These are phyloP conservation scores for Arachnopeziza araneosa DNA, from an alignment of 2,329 filamentous ascomycete species.

Conservation along the genomic window DNA sequence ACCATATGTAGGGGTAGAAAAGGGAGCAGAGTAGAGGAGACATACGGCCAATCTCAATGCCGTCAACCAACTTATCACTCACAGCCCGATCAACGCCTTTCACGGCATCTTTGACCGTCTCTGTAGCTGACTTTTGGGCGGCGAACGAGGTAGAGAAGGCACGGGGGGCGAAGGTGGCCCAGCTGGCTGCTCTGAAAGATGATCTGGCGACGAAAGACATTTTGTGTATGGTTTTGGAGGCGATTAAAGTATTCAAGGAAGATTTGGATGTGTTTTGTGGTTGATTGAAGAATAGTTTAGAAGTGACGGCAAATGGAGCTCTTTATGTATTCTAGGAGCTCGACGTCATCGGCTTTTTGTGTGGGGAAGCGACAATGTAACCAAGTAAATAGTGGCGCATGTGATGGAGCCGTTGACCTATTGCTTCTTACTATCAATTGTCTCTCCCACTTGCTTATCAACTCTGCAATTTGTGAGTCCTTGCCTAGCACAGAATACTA, in stretches of 20 bases:
- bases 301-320: background rate
- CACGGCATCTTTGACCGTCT: constrained; percentile 53
- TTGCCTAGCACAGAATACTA: background rate
- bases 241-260: background rate
- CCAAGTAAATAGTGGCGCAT: background rate
- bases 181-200: constrained; percentile 29
- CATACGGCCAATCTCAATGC: constrained; percentile 54
- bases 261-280: background rate
- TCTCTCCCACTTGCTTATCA: background rate
- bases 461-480: background rate
- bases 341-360: constrained; percentile 1
- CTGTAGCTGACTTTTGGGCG: constrained; percentile 44
- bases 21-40: constrained; percentile 14
- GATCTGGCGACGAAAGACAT: constrained; percentile 52
- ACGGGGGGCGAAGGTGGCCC: constrained; percentile 36
- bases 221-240: background rate
- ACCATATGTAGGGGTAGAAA: background rate
- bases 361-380: background rate
- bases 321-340: background rate
- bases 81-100: constrained; percentile 56
- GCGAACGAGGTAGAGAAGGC: constrained; percentile 44
- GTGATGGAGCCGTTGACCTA: background rate
- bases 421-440: background rate
- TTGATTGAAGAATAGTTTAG: background rate
- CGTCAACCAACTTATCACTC: constrained; percentile 55